Base-by-base conservation (phyloP, 1,284 basidiomycete species). In the Ustilago esculenta region DNA sequence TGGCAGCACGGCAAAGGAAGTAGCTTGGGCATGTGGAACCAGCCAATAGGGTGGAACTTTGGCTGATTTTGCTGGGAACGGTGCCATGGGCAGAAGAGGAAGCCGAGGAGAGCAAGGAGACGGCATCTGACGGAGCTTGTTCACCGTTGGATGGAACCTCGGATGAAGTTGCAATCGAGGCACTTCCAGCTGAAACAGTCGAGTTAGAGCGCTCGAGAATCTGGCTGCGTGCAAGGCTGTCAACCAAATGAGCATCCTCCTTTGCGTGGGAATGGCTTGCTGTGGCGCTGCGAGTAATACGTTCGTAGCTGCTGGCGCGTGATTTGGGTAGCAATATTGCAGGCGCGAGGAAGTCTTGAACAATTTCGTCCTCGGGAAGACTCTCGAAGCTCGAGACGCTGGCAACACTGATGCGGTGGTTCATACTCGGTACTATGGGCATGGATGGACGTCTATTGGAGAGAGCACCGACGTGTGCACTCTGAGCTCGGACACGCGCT, bases 321-420 rank as follows among this genome's bases (percentile, higher is more conserved):
- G 64, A 55, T 24, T 57, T 59, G 35, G 59, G 35, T 20, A 44
- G 41, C 18, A 46, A 23, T 2, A 35, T 18, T 17, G 44, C 34
- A 7, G 60, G 57, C 5, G 56, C 57, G 15, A 54, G 52, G 32
- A 73, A 73, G 43, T 58, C 55, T 8, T 68, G 61, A 0, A 75
- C 63, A 6, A 55, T 61, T 34, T 75, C 69, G 34, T 68, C 76
- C 57, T 79, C 76, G 20, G 76, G 75, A n/a, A 79, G 44, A 18
- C 67, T 72, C 32, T 79, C 76, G 53, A 79, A 77, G 47, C 67
- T 72, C 5, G 74, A 65, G n/a, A 79, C 60, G 41, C 70, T 73
- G 5, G 70, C 56, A 5, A 73, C 67, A 47, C 72, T 75, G 32
- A 72, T 58, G 32, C 76, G 59, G 33, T 72, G 63, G 4, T 49